A percentile compares a stretch with the other conserved stretches of the same genome.
Conservation (phyloP, 306 rosid species). For the Vicia villosa region DNA sequence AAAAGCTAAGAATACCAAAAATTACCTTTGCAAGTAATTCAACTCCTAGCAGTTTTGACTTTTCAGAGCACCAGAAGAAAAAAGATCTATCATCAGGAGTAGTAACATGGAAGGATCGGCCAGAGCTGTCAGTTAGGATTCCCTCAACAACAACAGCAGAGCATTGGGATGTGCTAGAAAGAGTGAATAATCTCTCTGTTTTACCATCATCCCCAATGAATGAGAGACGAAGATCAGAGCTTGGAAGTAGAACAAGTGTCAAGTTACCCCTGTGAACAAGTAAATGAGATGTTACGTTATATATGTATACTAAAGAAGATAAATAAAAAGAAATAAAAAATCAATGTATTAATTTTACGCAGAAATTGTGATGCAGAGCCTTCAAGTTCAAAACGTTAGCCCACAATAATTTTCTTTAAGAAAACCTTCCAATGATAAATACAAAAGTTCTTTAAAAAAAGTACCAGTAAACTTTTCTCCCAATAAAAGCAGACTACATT, state of each 20-base stretch:
- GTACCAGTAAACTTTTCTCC: background rate
- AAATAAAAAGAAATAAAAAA: constrained; percentile 7
- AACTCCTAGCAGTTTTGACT: constrained; percentile 82
- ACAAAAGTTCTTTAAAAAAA: background rate
- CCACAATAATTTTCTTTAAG: background rate
- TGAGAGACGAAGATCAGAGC: constrained; percentile 86
- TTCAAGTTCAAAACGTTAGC: constrained; percentile 6
- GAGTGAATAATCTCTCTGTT: constrained; percentile 60
- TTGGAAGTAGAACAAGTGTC: constrained; percentile 76
- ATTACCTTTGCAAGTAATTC: constrained; percentile 82
- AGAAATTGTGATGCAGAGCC: background rate
- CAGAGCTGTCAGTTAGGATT: constrained; percentile 68
- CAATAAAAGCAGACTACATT: background rate
- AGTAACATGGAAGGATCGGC: constrained; percentile 73
- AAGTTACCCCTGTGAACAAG: constrained; percentile 77
- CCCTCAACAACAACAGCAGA: constrained; percentile 61
- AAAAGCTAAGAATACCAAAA: constrained; percentile 1
- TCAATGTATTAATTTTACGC: background rate
- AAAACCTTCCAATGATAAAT: constrained; percentile 6
- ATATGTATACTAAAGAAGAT: constrained; percentile 15
- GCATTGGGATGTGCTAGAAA: constrained; percentile 54
- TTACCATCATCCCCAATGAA: constrained; percentile 82
- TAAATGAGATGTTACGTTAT: constrained; percentile 21
- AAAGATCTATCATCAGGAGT: constrained; percentile 47
- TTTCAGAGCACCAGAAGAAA: constrained; percentile 94